Conservation (phyloP, 176 grass and related monocot genomes). For the Aegilops tauschii region DNA sequence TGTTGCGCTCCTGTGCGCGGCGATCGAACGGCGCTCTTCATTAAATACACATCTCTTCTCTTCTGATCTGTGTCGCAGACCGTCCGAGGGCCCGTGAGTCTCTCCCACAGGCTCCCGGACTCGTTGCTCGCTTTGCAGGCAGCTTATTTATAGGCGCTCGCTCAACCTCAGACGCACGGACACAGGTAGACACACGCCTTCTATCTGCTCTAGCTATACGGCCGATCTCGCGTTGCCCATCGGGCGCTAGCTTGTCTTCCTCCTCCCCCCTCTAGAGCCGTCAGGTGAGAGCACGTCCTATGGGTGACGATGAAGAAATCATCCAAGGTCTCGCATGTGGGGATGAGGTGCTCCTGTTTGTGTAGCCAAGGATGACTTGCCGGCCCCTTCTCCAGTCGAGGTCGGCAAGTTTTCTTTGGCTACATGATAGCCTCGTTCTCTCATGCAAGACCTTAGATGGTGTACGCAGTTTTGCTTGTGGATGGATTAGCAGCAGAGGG, state of each 20-base stretch:
- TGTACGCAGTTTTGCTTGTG: neutral
- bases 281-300: neutral
- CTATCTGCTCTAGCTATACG: too few species aligned
- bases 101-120: neutral
- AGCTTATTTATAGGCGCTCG: slow-evolving; percentile 12
- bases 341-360: slow-evolving; percentile 48
- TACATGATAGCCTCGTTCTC: slow-evolving; percentile 74
- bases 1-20: neutral
- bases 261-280: neutral
- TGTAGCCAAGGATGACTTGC: slow-evolving; percentile 99
- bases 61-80: neutral
- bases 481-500: neutral
- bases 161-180: neutral
- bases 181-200: neutral
- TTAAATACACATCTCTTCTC: slow-evolving; percentile 10
- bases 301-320: slow-evolving; percentile 1
- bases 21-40: neutral
- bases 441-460: slow-evolving; percentile 77
- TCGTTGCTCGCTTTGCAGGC: neutral
- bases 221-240: neutral
- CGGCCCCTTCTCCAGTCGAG: slow-evolving; percentile 2
- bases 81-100: neutral
- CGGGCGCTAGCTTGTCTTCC: neutral
- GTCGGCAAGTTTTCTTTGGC: slow-evolving; percentile 72
- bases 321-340: slow-evolving; percentile 67